Evolutionary conservation across 148 eudicot genomes (phyloP).

Genomic region (Vaccinium myrtillus): DNA sequence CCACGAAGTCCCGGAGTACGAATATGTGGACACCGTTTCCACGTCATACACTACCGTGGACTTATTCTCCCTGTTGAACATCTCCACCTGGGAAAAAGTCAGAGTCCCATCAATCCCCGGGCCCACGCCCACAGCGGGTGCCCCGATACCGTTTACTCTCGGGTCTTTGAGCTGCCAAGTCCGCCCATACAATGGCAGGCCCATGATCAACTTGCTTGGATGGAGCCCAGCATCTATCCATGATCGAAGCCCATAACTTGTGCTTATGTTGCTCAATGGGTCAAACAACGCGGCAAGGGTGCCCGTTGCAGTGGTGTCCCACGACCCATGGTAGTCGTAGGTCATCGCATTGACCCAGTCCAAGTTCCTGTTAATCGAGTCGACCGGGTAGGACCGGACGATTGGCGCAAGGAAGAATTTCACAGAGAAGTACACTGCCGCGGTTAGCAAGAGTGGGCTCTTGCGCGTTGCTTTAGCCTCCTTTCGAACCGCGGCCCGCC

Average conservation of each 20-base stretch:
- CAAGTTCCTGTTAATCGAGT: constrained; percentile 32
- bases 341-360: constrained; percentile 50
- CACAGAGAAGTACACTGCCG: constrained; percentile 41
- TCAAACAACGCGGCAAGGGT: constrained; percentile 38
- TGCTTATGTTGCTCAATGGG: constrained; percentile 35
- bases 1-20: constrained; percentile 38
- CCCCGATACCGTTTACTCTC: constrained; percentile 23
- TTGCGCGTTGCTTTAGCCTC: constrained; percentile 29
- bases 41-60: constrained; percentile 37
- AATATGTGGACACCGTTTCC: constrained; percentile 33
- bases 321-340: constrained; percentile 47
- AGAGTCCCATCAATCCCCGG: constrained; percentile 31
- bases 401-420: constrained; percentile 17
- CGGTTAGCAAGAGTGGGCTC: constrained; percentile 40
- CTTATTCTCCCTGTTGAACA: constrained; percentile 29
- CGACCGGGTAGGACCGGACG: constrained; percentile 27
- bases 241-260: constrained; percentile 46
- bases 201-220: constrained; percentile 41
- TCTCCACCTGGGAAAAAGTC: constrained; percentile 25
- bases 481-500: constrained; percentile 34
- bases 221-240: constrained; percentile 44
- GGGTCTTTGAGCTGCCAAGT: constrained; percentile 53
- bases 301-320: constrained; percentile 38
- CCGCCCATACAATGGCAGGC: constrained; percentile 54
- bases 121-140: constrained; percentile 41